A percentile compares a stretch with the other conserved stretches of the same genome.
phyloP scores from a whole-genome alignment of 179 eudicot genomes.

The Nepenthes alata region DNA sequence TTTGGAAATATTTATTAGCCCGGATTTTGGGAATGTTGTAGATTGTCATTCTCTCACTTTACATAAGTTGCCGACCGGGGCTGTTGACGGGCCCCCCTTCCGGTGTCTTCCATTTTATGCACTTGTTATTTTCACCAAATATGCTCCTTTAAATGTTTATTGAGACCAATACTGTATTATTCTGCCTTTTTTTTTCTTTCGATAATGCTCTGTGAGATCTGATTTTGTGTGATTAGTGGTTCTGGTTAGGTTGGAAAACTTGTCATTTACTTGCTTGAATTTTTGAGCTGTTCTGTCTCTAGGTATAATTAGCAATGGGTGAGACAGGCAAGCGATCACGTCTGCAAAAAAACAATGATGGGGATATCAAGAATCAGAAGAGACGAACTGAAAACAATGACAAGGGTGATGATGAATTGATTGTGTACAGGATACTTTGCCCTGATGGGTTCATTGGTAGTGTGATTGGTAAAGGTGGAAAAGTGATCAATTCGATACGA shows the following conservation, averaged over 20 bases:
- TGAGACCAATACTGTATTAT: no score
- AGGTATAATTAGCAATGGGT: slow-evolving; percentile 38
- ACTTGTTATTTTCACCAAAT: no score
- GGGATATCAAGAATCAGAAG: slow-evolving; percentile 48
- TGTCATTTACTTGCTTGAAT: no score
- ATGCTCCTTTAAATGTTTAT: no score
- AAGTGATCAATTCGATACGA: slow-evolving; percentile 68
- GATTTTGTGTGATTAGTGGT: no score
- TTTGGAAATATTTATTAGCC: not conserved
- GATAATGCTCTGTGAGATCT: no score
- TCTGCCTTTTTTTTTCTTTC: no score
- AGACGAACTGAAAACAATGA: slow-evolving; percentile 52
- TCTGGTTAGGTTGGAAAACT: no score
- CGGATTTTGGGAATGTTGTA: not conserved
- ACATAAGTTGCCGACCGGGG: no score
- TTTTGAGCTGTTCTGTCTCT: not conserved
- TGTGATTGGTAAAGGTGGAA: slow-evolving; percentile 92
- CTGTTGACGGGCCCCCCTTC: no score
- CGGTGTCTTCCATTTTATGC: no score
- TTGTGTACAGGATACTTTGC: slow-evolving; percentile 78
- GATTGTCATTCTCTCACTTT: no score
- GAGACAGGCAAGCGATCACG: slow-evolving; percentile 68
- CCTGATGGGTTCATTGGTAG: slow-evolving; percentile 76
- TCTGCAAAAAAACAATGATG: slow-evolving; percentile 31
- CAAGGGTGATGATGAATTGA: slow-evolving; percentile 42